These are phyloP conservation scores for Sugiyamaella paludigena DNA, from an alignment of 1,139 yeast species.

Conservation along the genomic window DNA sequence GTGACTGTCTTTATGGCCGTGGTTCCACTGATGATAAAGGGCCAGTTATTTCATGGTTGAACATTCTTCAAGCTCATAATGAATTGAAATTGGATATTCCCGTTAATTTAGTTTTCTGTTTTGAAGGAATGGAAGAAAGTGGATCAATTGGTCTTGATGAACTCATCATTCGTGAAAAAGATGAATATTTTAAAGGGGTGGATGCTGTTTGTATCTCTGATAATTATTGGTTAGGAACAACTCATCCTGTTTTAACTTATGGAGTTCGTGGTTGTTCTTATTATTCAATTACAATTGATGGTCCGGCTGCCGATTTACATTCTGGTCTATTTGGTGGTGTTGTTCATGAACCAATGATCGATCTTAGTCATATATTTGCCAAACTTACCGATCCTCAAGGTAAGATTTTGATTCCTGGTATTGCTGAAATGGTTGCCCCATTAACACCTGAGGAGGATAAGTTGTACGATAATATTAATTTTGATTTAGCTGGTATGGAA, in stretches of 20 bases:
- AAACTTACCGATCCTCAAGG: constrained; percentile 73
- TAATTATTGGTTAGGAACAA: constrained; percentile 97
- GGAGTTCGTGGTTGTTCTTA: constrained; percentile 97
- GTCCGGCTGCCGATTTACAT: constrained; percentile 97
- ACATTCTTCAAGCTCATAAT: constrained; percentile 84
- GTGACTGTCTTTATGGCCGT: constrained; percentile 76
- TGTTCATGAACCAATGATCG: constrained; percentile 97
- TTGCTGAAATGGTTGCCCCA: constrained; percentile 92
- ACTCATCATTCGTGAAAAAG: constrained; percentile 75
- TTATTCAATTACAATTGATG: constrained; percentile 75
- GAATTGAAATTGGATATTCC: constrained; percentile 86
- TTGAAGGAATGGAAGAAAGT: constrained; percentile 99
- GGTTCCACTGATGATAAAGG: constrained; percentile 98
- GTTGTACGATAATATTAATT: constrained; percentile 82
- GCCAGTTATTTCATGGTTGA: constrained; percentile 96
- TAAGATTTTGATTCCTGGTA: constrained; percentile 80
- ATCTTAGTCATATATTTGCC: constrained; percentile 72
- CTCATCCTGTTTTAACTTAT: constrained; percentile 93
- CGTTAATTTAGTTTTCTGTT: constrained; percentile 86
- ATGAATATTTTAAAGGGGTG: constrained; percentile 74
- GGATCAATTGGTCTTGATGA: constrained; percentile 91
- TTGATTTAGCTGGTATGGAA: constrained; percentile 78
- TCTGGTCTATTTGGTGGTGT: constrained; percentile 98
- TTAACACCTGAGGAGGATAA: constrained; percentile 72
- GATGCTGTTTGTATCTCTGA: constrained; percentile 96